Conservation (phyloP, 1,284 basidiomycete genomes). For the Tilletia caries region DNA sequence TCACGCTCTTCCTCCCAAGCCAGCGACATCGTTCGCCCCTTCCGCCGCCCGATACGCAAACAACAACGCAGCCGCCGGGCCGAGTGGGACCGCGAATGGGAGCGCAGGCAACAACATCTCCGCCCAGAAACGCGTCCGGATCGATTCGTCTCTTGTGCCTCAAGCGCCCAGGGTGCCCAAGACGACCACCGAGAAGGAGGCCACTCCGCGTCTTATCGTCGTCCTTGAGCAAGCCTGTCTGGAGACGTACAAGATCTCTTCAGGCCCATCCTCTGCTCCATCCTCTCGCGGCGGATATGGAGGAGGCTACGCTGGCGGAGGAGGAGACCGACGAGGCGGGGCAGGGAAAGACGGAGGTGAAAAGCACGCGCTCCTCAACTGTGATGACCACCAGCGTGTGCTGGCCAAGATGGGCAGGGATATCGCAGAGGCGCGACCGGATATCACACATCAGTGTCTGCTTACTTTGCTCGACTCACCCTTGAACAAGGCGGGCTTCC, state of each 20-base stretch:
- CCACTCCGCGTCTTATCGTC: constrained; percentile 66
- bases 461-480: constrained; percentile 95
- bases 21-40: constrained; percentile 5
- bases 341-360: constrained; percentile 57
- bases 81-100: background rate
- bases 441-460: constrained; percentile 97
- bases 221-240: constrained; percentile 90
- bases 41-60: background rate
- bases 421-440: constrained; percentile 94
- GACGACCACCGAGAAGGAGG: constrained; percentile 42
- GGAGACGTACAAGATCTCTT: constrained; percentile 84
- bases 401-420: constrained; percentile 95
- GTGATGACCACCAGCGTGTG: constrained; percentile 98
- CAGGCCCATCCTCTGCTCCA: constrained; percentile 53
- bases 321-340: constrained; percentile 54
- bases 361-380: constrained; percentile 95
- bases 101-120: background rate
- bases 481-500: constrained; percentile 90
- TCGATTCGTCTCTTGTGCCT: constrained; percentile 46
- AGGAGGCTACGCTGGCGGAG: constrained; percentile 22
- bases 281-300: background rate
- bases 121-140: constrained; percentile 37
- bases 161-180: constrained; percentile 49
- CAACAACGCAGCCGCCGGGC: constrained; percentile 7
- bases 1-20: constrained; percentile 14